A percentile compares a stretch with the other conserved stretches of the same genome.
phyloP scores from a whole-genome alignment of 768 basidiomycete genomes.

The Rhodotorula diobovata region DNA sequence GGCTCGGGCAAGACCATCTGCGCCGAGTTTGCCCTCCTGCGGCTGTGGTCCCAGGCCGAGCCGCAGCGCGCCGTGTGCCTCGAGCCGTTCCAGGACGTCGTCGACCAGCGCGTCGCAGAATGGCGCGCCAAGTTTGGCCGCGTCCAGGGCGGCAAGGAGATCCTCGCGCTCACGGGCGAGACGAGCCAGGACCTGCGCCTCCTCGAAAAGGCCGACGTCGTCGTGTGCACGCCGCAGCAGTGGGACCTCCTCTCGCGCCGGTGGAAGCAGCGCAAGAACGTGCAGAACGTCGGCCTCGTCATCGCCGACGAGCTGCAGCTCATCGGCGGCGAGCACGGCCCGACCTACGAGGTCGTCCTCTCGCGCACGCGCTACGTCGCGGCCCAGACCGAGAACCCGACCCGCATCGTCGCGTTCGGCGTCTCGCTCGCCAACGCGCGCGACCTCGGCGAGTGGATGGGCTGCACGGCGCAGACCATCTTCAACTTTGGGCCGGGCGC shows the following conservation, averaged over 20 bases:
- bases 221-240: slow-evolving; percentile 91
- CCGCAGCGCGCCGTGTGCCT: slow-evolving; percentile 83
- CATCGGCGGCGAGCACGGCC: slow-evolving; percentile 89
- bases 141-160: slow-evolving; percentile 86
- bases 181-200: slow-evolving; percentile 83
- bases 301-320: slow-evolving; percentile 95
- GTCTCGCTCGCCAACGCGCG: slow-evolving; percentile 93
- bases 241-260: slow-evolving; percentile 93
- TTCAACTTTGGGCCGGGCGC: slow-evolving; percentile 98
- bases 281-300: slow-evolving; percentile 83
- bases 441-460: slow-evolving; percentile 97
- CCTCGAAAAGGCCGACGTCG: slow-evolving; percentile 84
- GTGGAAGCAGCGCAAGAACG: slow-evolving; percentile 96
- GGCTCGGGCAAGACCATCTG: slow-evolving; percentile 97
- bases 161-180: slow-evolving; percentile 89
- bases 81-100: slow-evolving; percentile 97
- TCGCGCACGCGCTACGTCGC: slow-evolving; percentile 96
- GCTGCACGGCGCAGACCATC: slow-evolving; percentile 82
- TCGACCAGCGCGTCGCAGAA: slow-evolving; percentile 79
- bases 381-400: slow-evolving; percentile 85
- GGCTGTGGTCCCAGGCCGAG: slow-evolving; percentile 87
- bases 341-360: slow-evolving; percentile 92
- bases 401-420: slow-evolving; percentile 88
- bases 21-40: slow-evolving; percentile 88
- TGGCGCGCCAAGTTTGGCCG: slow-evolving; percentile 79